A percentile compares a stretch with the other conserved stretches of the same genome.
phyloP scores from a whole-genome alignment of 2,329 filamentous ascomycete species.

The Colletotrichum sidae region DNA sequence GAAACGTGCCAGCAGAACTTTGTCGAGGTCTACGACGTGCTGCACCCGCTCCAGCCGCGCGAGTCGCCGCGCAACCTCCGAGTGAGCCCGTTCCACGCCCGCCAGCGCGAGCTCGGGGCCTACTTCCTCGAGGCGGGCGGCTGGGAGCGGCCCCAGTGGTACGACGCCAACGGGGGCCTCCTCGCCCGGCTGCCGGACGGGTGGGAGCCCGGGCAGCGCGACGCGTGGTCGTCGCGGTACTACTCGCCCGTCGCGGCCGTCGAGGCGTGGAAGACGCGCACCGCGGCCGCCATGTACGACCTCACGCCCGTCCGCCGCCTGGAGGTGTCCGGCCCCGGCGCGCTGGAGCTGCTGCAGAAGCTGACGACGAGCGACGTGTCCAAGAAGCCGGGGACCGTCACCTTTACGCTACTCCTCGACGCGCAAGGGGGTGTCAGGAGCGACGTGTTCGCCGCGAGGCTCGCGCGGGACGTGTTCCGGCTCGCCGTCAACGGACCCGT shows the following conservation, averaged over 20 bases:
- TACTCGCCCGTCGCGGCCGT: conserved; percentile 69
- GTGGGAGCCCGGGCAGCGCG: conserved; percentile 67
- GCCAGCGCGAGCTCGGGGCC: conserved; percentile 66
- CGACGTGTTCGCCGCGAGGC: conserved; percentile 67
- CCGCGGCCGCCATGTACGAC: conserved; percentile 71
- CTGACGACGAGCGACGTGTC: conserved; percentile 63
- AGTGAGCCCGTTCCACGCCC: conserved; percentile 67
- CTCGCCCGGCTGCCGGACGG: conserved; percentile 61
- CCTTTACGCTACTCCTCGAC: conserved; percentile 68
- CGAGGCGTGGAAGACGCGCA: conserved; percentile 74
- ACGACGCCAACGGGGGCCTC: conserved; percentile 65
- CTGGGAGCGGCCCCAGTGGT: conserved; percentile 75
- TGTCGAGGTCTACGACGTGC: conserved; percentile 72
- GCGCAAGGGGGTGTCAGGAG: conserved; percentile 64
- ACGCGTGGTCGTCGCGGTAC: conserved; percentile 67
- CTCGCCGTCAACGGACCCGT: conserved; percentile 66
- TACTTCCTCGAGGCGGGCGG: conserved; percentile 69
- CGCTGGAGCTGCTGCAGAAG: conserved; percentile 64
- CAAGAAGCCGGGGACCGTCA: conserved; percentile 60
- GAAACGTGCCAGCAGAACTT: conserved; percentile 73
- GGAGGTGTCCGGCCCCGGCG: conserved; percentile 68
- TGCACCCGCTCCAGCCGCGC: conserved; percentile 70
- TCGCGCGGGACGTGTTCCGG: conserved; percentile 63
- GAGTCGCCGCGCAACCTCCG: conserved; percentile 69
- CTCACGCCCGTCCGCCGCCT: conserved; percentile 70